Evolutionary conservation across 2,329 filamentous ascomycete genomes (phyloP), one percentile per base, ranked within the genome.

Genomic region (Zasmidium angulare): DNA sequence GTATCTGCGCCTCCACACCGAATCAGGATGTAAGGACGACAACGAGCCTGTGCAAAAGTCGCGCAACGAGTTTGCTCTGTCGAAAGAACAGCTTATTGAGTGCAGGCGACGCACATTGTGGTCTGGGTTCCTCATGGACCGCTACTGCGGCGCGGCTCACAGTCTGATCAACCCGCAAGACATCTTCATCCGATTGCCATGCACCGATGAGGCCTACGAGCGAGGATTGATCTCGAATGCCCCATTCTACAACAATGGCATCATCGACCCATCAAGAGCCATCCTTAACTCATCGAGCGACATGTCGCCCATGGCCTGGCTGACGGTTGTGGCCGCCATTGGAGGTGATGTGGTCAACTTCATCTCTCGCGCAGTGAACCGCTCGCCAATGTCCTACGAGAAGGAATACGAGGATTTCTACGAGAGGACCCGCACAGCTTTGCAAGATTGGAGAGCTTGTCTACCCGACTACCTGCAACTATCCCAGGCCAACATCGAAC

Each of bases 91-190:
- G 26, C 82, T 87, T 65, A 81, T 82, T 22, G 89, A 92, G 73
- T 87, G 86, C 66, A 82, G 85, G 60, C 81, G 88, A 63, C 81
- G 89, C 57, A 90, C 87, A 0, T 88, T 90, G 68, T 92, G 88
- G 88, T 84, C 86, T 24, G 82, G 85, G 53, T 89, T 87, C 65
- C 76, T 90, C 66, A 81, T 89, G 72, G 89, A 91, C 76, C 83
- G 87, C 50, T 83, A 88, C 61, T 86, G 75, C 52, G 75, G 75
- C 58, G 75, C 86, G 26, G 74, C 74, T 19, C 68, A 75, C 6
- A 83, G 79, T 50, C 81, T 84, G 61, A 80, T 90, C 60, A 83
- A 85, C 50, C 77, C 83, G 3, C 83, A 88, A 62, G 85, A 90
- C 60, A 82, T 89, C 46, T 87, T 88, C 67, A 77, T 89, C 12